phyloP scores from a whole-genome alignment of 768 basidiomycete species.

The Collybiopsis luxurians region DNA sequence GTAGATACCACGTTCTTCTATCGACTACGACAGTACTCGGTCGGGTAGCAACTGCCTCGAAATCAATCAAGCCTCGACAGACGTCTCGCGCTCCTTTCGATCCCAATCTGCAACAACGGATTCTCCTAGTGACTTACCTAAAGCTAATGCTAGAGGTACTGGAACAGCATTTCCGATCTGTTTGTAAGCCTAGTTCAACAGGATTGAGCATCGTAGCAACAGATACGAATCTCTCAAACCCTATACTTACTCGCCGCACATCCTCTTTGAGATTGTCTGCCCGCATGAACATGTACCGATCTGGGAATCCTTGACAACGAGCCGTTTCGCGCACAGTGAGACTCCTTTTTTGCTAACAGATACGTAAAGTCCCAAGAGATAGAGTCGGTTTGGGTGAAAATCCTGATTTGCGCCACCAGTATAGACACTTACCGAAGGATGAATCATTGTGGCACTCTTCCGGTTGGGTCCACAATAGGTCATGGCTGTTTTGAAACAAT shows the following conservation, averaged over 20 bases:
- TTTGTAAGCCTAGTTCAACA: constrained; percentile 53
- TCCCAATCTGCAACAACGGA: background rate
- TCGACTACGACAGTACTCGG: too few relatives aligned
- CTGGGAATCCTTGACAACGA: constrained; percentile 80
- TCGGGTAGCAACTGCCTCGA: too few relatives aligned
- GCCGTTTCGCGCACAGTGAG: constrained; percentile 67
- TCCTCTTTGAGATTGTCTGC: background rate
- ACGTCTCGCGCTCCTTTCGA: background rate
- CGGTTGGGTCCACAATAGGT: constrained; percentile 50
- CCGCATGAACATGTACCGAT: constrained; percentile 49
- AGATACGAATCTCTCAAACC: constrained; percentile 7
- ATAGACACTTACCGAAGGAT: constrained; percentile 32
- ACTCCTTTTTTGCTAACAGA: constrained; percentile 64
- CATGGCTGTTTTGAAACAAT: constrained; percentile 62
- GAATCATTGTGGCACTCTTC: constrained; percentile 44
- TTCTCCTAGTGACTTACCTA: constrained; percentile 44
- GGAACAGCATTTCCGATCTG: constrained; percentile 85
- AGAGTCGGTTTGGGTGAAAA: too few relatives aligned
- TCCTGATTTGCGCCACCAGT: too few relatives aligned
- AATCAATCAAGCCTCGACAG: too few relatives aligned
- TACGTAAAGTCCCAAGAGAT: too few relatives aligned
- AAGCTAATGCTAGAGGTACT: constrained; percentile 61
- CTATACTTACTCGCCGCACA: constrained; percentile 36
- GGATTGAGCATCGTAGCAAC: background rate
- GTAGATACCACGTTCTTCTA: too few relatives aligned